phyloP scores from a whole-genome alignment of 768 basidiomycete genomes.

The Naganishia onofrii region DNA sequence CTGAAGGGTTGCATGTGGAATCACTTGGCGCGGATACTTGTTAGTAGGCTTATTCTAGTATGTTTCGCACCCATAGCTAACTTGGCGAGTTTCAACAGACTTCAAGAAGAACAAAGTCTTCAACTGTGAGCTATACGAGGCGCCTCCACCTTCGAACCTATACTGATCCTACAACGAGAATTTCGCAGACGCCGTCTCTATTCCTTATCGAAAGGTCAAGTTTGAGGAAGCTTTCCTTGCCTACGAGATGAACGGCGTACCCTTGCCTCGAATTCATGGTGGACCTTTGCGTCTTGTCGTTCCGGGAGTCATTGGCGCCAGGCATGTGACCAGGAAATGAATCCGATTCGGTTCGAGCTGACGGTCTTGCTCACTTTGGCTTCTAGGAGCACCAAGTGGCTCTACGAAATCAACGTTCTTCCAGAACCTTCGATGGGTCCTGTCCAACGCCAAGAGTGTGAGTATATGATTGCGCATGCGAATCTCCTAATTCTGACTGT shows the following conservation, averaged over 20 bases:
- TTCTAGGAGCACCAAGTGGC: conserved; percentile 58
- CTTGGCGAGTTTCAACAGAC: neutral
- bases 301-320: conserved; percentile 60
- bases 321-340: neutral
- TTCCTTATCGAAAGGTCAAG: conserved; percentile 57
- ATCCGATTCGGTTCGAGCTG: neutral
- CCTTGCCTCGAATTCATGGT: conserved; percentile 59
- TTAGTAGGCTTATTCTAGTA: conserved; percentile 53
- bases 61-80: neutral
- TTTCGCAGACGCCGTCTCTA: conserved; percentile 51
- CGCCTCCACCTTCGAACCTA: neutral
- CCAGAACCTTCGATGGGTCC: conserved; percentile 58
- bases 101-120: conserved; percentile 53
- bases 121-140: conserved; percentile 51
- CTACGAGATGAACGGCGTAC: conserved; percentile 60
- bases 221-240: conserved; percentile 59
- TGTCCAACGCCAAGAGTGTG: conserved; percentile 58
- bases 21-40: conserved; percentile 63
- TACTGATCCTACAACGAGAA: neutral
- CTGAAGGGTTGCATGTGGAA: conserved; percentile 59
- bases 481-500: neutral
- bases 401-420: conserved; percentile 59
- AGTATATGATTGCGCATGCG: neutral
- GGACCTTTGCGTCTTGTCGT: conserved; percentile 59
- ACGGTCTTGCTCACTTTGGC: neutral